These are phyloP conservation scores for Triticum monococcum DNA, from an alignment of 176 grass and related monocot genomes.

Conservation along the genomic window DNA sequence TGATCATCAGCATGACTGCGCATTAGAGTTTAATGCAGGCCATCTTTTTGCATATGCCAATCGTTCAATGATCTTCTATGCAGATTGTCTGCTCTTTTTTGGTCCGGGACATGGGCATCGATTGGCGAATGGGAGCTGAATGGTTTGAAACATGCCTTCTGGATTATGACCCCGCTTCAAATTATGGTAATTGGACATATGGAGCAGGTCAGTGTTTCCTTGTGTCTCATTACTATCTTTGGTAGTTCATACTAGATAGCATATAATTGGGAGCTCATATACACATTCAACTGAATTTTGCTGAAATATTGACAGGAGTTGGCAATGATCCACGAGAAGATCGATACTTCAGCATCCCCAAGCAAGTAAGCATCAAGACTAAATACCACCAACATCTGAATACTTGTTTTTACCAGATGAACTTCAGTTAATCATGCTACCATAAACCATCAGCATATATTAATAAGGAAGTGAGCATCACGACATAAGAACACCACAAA, in stretches of 20 bases:
- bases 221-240: background rate
- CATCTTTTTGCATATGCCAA: background rate
- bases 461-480: background rate
- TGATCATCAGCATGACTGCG: background rate
- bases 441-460: background rate
- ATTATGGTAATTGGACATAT: slow-evolving; percentile 98
- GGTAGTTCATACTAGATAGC: background rate
- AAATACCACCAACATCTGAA: background rate
- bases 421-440: background rate
- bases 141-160: slow-evolving; percentile 91
- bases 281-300: background rate
- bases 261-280: background rate
- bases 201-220: slow-evolving; percentile 63
- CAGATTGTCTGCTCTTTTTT: slow-evolving; percentile 98
- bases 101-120: slow-evolving; percentile 90
- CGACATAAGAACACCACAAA: background rate
- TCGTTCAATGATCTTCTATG: background rate
- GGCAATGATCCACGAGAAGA: slow-evolving; percentile 97
- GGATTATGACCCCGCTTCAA: slow-evolving; percentile 91
- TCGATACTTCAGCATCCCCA: slow-evolving; percentile 93
- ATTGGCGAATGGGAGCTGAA: slow-evolving; percentile 93
- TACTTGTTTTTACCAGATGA: background rate
- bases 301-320: slow-evolving; percentile 54
- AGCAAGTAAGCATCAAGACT: slow-evolving; percentile 63
- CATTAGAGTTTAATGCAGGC: background rate